Conservation (phyloP, 495 filamentous ascomycete species). For the Beverwykella pulmonaria region DNA sequence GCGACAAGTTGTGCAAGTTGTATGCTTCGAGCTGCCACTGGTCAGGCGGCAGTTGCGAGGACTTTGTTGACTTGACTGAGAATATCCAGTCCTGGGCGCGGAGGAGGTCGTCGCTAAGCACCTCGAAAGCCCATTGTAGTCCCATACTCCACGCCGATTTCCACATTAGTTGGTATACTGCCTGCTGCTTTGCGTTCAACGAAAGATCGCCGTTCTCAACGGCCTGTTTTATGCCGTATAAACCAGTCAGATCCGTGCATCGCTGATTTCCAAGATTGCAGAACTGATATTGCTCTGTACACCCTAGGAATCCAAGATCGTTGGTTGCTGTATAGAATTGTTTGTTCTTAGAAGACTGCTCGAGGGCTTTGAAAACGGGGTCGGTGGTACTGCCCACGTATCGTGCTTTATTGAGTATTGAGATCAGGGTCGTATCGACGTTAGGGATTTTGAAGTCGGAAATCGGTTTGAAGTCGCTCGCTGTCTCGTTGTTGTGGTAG, state of each 20-base stretch:
- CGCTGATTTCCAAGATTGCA: slow-evolving; percentile 14
- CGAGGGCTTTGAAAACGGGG: slow-evolving; percentile 18
- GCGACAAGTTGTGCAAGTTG: slow-evolving; percentile 34
- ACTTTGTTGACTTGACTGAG: neutral
- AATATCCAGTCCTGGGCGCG: slow-evolving; percentile 24
- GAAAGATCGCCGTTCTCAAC: slow-evolving; percentile 11
- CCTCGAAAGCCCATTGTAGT: slow-evolving; percentile 17
- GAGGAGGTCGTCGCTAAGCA: slow-evolving; percentile 15
- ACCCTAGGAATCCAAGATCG: slow-evolving; percentile 22
- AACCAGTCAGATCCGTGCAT: slow-evolving; percentile 25
- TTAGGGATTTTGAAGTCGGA: slow-evolving; percentile 19
- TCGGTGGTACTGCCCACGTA: slow-evolving; percentile 19
- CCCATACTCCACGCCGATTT: slow-evolving; percentile 26
- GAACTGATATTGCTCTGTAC: slow-evolving; percentile 34
- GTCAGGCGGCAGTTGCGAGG: slow-evolving; percentile 11
- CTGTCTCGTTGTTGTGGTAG: slow-evolving; percentile 16
- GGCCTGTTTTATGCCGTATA: slow-evolving; percentile 19
- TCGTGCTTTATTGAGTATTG: slow-evolving; percentile 15
- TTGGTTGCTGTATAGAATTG: neutral
- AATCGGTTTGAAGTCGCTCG: slow-evolving; percentile 30
- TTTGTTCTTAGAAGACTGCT: neutral
- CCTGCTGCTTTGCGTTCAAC: slow-evolving; percentile 2
- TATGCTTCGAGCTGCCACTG: slow-evolving; percentile 31
- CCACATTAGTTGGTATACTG: slow-evolving; percentile 21
- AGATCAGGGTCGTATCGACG: slow-evolving; percentile 29